Evolutionary conservation across 345 rosid species (phyloP).

Genomic region (Salix caprea): DNA sequence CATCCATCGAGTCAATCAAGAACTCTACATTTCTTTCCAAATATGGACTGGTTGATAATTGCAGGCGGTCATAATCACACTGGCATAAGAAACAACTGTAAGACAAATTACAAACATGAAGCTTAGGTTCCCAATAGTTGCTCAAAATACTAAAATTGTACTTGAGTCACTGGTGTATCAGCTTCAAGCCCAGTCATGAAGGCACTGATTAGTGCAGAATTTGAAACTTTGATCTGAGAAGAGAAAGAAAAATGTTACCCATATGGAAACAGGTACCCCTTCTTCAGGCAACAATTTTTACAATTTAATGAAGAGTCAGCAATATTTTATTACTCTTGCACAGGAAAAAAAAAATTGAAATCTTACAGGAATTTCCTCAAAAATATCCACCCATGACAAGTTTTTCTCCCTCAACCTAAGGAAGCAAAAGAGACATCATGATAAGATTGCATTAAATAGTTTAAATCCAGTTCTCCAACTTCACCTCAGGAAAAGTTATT

Average conservation of each 20-base stretch:
- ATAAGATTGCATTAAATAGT: conserved; percentile 5
- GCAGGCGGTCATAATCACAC: conserved; percentile 93
- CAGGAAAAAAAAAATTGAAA: conserved; percentile 5
- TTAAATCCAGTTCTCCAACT: conserved; percentile 6
- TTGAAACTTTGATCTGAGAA: conserved; percentile 88
- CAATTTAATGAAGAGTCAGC: not conserved
- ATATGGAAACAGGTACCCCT: not conserved
- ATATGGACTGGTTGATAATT: conserved; percentile 73
- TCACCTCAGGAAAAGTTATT: conserved; percentile 21
- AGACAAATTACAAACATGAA: not conserved
- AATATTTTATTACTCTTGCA: not conserved
- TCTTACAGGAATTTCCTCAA: conserved; percentile 98
- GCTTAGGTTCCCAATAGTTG: not conserved
- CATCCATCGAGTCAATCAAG: conserved; percentile 98
- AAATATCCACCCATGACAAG: conserved; percentile 98
- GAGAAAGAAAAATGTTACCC: conserved; percentile 6
- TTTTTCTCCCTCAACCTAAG: conserved; percentile 94
- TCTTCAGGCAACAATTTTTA: not conserved
- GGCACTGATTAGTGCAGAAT: conserved; percentile 96
- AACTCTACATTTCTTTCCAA: conserved; percentile 91
- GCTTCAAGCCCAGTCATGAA: conserved; percentile 95
- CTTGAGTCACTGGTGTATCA: conserved; percentile 87
- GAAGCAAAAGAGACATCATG: not conserved
- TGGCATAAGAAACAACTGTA: conserved; percentile 18
- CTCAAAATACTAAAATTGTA: conserved; percentile 17